A percentile compares a stretch with the other conserved stretches of the same genome.
Conservation (phyloP, 768 basidiomycete species). For the Russula sp. region DNA sequence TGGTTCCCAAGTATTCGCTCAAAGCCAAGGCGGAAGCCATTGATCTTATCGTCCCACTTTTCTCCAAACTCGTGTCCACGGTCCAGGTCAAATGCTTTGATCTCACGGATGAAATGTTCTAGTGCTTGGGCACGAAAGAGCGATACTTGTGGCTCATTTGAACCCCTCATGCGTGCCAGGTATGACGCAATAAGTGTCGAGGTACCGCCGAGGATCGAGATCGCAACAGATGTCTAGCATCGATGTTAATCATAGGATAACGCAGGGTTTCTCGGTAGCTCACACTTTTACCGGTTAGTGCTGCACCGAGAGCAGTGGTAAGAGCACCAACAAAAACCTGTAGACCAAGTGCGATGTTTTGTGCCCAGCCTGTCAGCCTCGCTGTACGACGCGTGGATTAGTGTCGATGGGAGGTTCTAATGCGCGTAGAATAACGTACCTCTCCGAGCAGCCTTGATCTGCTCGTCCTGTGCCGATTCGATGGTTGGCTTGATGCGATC, state of each 20-base stretch:
- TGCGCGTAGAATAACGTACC: background rate
- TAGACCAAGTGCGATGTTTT: slow-evolving; percentile 25
- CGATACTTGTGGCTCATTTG: slow-evolving; percentile 64
- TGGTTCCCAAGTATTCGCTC: slow-evolving; percentile 42
- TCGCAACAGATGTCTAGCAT: slow-evolving; percentile 32
- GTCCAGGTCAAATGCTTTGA: slow-evolving; percentile 51
- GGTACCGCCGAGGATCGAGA: slow-evolving; percentile 45
- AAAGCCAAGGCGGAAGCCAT: slow-evolving; percentile 33
- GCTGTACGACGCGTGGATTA: slow-evolving; percentile 9
- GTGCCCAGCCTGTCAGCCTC: slow-evolving; percentile 6
- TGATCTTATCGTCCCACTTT: slow-evolving; percentile 30
- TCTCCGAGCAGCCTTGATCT: background rate
- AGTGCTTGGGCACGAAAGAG: slow-evolving; percentile 49
- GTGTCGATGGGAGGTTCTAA: background rate
- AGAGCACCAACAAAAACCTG: slow-evolving; percentile 28
- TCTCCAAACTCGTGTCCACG: slow-evolving; percentile 34
- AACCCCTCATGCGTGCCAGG: slow-evolving; percentile 60
- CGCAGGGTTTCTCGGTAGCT: background rate
- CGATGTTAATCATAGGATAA: background rate
- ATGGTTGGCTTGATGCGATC: slow-evolving; percentile 7
- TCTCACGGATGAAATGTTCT: slow-evolving; percentile 60
- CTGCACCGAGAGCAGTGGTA: slow-evolving; percentile 25
- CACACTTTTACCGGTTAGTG: slow-evolving; percentile 23
- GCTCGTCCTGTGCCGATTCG: background rate
- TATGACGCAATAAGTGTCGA: slow-evolving; percentile 68